Conservation (phyloP, 306 rosid species). For the Argentina anserina region DNA sequence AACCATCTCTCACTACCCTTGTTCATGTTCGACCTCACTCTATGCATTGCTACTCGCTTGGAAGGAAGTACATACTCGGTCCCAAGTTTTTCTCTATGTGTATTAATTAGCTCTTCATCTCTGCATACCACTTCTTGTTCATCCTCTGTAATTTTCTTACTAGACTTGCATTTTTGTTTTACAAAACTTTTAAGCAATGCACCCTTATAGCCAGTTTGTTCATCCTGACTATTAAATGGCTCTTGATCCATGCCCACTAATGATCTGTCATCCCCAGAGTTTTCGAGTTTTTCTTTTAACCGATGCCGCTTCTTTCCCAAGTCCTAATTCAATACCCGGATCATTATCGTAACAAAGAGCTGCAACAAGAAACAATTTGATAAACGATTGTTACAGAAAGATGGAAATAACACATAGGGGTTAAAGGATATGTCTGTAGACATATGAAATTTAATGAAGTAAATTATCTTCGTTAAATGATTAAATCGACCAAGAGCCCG, state of each 20-base stretch:
- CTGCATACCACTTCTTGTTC: constrained; percentile 25
- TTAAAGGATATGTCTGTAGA: constrained; percentile 15
- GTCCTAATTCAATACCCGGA: constrained; percentile 35
- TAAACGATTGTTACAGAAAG: constrained; percentile 15
- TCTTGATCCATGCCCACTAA: constrained; percentile 16
- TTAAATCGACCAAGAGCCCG: no score
- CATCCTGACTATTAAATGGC: constrained; percentile 11
- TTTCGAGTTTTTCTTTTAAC: not conserved
- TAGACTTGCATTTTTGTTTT: constrained; percentile 27
- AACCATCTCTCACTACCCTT: constrained; percentile 89
- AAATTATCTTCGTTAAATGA: no score
- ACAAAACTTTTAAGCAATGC: constrained; percentile 22
- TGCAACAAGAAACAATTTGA: constrained; percentile 34
- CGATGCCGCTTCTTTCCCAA: constrained; percentile 27
- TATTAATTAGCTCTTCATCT: constrained; percentile 30
- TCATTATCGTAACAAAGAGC: constrained; percentile 37
- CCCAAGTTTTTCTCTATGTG: constrained; percentile 19
- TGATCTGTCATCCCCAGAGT: not conserved
- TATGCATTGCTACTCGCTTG: constrained; percentile 61
- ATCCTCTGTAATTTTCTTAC: constrained; percentile 35
- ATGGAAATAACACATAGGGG: not conserved
- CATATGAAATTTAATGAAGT: no score
- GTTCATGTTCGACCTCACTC: constrained; percentile 93
- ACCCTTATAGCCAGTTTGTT: constrained; percentile 9
- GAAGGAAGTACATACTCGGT: constrained; percentile 45